Evolutionary conservation across 140 eudicot species (phyloP), one percentile per base, ranked within the genome.

Genomic region (Anethum foeniculum): DNA sequence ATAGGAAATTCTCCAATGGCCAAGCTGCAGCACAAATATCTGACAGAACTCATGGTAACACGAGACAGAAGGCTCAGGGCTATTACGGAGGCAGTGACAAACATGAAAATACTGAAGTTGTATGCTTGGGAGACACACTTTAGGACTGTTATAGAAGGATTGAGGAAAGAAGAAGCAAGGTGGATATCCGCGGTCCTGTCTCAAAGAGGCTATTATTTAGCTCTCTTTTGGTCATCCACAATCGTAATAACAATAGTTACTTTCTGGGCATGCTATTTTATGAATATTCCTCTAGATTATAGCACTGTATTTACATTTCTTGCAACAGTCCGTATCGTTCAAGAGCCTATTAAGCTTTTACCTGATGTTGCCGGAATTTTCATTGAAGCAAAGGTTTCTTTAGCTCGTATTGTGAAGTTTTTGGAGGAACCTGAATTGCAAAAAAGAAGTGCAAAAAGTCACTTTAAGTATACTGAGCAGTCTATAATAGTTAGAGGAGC

Each of bases 121-220:
- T 92, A 92, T 67, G 96, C 93, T 41, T 90, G 97, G 97, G 97
- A 92, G 77, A 87, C 58, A 0, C 89, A 90, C 88, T 90, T 92
- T 84, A 88, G 75, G 54, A 82, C 81, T 49, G 88, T 68, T 7
- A 81, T 85, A 0, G 88, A 82, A 36, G 62, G 60, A 74, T 68
- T 90, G 27, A 52, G 97, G 79, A 78, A 60, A 14, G 90, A 83
- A 80, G 97, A 92, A 71, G 62, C 71, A 7, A 82, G 5, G 49
- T 89, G 91, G 90, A 11, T 92, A 52, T 77, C 81, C 0, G 81
- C 88, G 0, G 84, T 90, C 47, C 71, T 87, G 28, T 11, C 80
- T 3, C 93, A 86, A 83, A 82, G 87, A 79, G 92, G 94, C 32
- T 77, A 84, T 41, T 86, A 82, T 28, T 0, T 86, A 65, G 80